phyloP scores from a whole-genome alignment of 352 stramenopile species.

The Phytopythium chamaehyphon region DNA sequence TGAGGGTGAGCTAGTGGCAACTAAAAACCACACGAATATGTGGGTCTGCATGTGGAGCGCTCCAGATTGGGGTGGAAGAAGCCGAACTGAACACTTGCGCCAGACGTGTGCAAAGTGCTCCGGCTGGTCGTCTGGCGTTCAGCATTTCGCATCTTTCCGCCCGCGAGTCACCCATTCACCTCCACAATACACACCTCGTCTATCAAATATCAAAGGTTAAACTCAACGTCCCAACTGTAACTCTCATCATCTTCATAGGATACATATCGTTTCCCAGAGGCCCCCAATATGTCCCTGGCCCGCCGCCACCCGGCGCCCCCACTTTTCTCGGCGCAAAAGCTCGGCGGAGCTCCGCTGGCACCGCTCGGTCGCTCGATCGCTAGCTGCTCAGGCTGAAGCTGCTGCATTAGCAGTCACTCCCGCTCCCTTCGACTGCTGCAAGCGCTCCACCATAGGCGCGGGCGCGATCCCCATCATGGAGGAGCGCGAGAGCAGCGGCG shows the following conservation, averaged over 20 bases:
- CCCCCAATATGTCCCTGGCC: too few species aligned
- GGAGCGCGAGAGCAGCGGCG: conserved; percentile 31
- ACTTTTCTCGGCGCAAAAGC: conserved; percentile 4
- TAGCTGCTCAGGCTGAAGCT: too few species aligned
- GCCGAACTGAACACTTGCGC: not conserved
- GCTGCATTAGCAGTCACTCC: conserved; percentile 5
- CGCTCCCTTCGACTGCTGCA: not conserved
- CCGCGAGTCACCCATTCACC: too few species aligned
- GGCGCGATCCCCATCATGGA: conserved; percentile 37
- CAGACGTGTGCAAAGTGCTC: not conserved
- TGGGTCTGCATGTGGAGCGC: too few species aligned
- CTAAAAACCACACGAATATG: not conserved
- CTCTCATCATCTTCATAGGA: too few species aligned
- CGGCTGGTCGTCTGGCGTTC: not conserved
- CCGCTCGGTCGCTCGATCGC: conserved; percentile 6
- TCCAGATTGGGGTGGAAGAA: conserved; percentile 1
- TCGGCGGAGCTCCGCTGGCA: conserved; percentile 10
- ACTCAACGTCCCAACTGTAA: too few species aligned
- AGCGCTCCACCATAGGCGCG: conserved; percentile 9
- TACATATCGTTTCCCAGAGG: too few species aligned
- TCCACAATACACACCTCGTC: too few species aligned
- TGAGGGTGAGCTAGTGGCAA: not conserved
- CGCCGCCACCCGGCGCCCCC: not conserved
- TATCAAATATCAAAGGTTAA: too few species aligned
- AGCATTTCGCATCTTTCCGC: not conserved